phyloP scores from a whole-genome alignment of 1,284 basidiomycete genomes.

The Laetiporus sulphureus region DNA sequence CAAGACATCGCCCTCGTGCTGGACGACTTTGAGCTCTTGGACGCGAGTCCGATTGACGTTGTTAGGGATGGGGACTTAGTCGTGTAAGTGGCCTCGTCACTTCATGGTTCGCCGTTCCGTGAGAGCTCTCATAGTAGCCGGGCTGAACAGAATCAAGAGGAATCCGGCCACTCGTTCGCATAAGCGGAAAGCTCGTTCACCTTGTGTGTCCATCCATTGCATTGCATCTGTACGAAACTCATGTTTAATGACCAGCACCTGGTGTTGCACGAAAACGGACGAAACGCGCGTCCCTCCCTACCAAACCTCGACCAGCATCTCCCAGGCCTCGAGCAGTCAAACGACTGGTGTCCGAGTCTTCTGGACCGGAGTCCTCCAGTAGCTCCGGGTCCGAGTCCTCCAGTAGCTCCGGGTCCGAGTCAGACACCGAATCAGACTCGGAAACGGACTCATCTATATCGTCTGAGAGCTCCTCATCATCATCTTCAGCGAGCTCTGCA shows the following conservation, averaged over 20 bases:
- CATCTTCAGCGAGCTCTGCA: not conserved
- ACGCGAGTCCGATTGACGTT: constrained; percentile 30
- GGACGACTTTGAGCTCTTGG: constrained; percentile 40
- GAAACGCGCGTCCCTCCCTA: constrained; percentile 6
- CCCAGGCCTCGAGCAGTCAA: not conserved
- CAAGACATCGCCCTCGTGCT: constrained; percentile 28
- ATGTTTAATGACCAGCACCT: constrained; percentile 4
- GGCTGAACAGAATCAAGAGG: constrained; percentile 16
- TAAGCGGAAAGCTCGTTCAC: constrained; percentile 15
- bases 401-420: constrained; percentile 16
- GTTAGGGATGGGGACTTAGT: constrained; percentile 40
- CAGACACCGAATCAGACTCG: constrained; percentile 13
- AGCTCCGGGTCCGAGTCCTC: constrained; percentile 2
- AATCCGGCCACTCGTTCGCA: not conserved
- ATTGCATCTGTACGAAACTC: no score
- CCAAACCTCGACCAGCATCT: not conserved
- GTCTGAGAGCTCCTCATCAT: not conserved
- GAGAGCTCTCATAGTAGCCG: constrained; percentile 19
- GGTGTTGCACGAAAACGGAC: constrained; percentile 14
- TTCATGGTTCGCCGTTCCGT: not conserved
- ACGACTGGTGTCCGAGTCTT: not conserved
- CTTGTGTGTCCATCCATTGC: constrained; percentile 12
- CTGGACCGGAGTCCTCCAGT: not conserved
- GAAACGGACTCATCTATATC: not conserved
- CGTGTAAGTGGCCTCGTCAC: constrained; percentile 24